Percentiles rank a stretch among this genome's conserved stretches.
Evolutionary conservation across 352 stramenopile species (phyloP).

Genomic region (Globisporangium radiosum): DNA sequence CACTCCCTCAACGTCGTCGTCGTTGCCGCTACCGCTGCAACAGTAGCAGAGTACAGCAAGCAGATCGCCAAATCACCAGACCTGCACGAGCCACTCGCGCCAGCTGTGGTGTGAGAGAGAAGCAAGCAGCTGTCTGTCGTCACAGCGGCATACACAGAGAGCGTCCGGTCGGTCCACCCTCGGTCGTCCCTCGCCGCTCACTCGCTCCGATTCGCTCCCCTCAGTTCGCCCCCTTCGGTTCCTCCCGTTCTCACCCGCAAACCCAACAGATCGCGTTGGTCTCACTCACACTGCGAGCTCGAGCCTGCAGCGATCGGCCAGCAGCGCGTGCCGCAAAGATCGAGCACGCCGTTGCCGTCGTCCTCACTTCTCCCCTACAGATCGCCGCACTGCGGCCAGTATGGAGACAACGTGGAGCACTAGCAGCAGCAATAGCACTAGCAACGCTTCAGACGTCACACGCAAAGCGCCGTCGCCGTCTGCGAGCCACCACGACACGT

Average conservation of each 20-base stretch:
- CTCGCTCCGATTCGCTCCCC: neutral
- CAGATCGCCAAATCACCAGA: neutral
- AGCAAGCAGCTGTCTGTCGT: neutral
- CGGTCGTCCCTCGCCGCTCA: neutral
- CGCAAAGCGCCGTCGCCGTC: neutral
- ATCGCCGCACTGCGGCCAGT: neutral
- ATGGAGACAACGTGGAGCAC: neutral
- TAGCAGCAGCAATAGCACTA: neutral
- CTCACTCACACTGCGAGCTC: neutral
- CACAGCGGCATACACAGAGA: neutral
- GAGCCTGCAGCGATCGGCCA: too few relatives aligned
- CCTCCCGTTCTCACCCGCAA: neutral
- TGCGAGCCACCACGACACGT: neutral
- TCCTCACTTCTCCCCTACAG: neutral
- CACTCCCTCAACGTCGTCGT: neutral
- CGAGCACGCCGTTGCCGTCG: neutral
- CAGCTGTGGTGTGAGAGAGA: neutral
- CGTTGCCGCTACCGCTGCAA: neutral
- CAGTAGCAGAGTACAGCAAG: neutral
- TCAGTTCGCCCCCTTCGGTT: too few relatives aligned
- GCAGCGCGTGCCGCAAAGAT: too few relatives aligned
- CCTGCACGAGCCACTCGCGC: neutral
- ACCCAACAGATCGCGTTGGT: neutral
- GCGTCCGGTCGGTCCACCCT: neutral
- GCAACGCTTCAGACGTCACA: neutral